Percentiles rank a stretch among this genome's conserved stretches.
Evolutionary conservation across 768 basidiomycete genomes (phyloP).

Genomic region (Mycena kentingensis): DNA sequence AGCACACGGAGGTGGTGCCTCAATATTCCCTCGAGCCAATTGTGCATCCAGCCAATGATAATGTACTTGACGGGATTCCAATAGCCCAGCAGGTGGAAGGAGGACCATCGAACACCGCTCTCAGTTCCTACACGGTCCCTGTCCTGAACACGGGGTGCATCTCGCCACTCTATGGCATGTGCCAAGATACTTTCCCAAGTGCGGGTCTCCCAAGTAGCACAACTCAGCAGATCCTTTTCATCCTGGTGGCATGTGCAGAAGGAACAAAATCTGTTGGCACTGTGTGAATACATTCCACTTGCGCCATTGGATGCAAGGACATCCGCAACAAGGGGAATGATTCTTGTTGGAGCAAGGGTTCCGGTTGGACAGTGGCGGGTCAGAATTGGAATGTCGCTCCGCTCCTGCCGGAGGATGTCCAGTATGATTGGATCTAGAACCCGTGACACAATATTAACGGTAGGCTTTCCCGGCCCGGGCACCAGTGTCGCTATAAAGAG

Average conservation of each 20-base stretch:
- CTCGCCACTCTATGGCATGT: conserved; percentile 19
- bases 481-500: conserved; percentile 27
- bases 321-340: conserved; percentile 21
- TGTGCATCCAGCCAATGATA: conserved; percentile 24
- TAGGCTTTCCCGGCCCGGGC: conserved; percentile 30
- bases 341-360: conserved; percentile 7
- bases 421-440: conserved; percentile 5
- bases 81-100: conserved; percentile 15
- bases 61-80: conserved; percentile 20
- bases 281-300: conserved; percentile 15
- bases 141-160: conserved; percentile 5
- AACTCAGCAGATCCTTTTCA: conserved; percentile 17
- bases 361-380: conserved; percentile 15
- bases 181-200: conserved; percentile 11
- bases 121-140: conserved; percentile 2
- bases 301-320: conserved; percentile 13
- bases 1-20: conserved; percentile 11
- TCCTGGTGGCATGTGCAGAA: conserved; percentile 12
- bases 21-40: conserved; percentile 17
- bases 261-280: conserved; percentile 19
- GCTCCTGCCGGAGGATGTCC: neutral
- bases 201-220: conserved; percentile 7
- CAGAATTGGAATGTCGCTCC: neutral
- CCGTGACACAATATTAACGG: conserved; percentile 4
- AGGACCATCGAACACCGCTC: conserved; percentile 18